A percentile compares a stretch with the other conserved stretches of the same genome.
Conservation (phyloP, 2,329 filamentous ascomycete genomes). For the Sclerotinia glacialis region DNA sequence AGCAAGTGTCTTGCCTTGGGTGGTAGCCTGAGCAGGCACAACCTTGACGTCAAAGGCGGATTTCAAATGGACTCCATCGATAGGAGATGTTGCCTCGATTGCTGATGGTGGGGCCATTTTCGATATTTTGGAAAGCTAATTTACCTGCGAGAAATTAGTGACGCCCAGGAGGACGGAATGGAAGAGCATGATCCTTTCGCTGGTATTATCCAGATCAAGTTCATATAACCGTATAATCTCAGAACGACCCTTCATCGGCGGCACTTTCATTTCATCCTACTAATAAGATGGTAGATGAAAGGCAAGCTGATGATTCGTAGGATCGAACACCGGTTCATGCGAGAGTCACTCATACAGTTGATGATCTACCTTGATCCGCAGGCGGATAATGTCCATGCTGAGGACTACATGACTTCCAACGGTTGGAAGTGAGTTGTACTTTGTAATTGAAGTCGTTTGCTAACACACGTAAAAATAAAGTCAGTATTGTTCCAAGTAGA, state of each 20-base stretch:
- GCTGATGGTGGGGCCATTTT: conserved; percentile 79
- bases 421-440: conserved; percentile 30
- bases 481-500: neutral
- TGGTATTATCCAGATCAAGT: conserved; percentile 99
- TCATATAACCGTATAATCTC: conserved; percentile 84
- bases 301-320: conserved; percentile 34
- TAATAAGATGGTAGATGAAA: conserved; percentile 35
- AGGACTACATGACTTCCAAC: conserved; percentile 36
- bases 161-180: conserved; percentile 38
- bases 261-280: conserved; percentile 34
- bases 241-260: conserved; percentile 49
- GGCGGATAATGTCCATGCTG: conserved; percentile 38
- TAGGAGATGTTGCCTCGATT: conserved; percentile 40
- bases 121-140: conserved; percentile 38
- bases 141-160: conserved; percentile 45
- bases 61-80: conserved; percentile 40
- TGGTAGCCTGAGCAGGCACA: conserved; percentile 47
- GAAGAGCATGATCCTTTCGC: conserved; percentile 96
- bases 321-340: conserved; percentile 66
- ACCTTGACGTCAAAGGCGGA: conserved; percentile 51
- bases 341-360: conserved; percentile 44
- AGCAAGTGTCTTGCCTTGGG: conserved; percentile 47
- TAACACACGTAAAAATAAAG: neutral
- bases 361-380: conserved; percentile 40
- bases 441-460: conserved; percentile 22